phyloP scores from a whole-genome alignment of 768 basidiomycete genomes.

The Phanerochaete sordida region DNA sequence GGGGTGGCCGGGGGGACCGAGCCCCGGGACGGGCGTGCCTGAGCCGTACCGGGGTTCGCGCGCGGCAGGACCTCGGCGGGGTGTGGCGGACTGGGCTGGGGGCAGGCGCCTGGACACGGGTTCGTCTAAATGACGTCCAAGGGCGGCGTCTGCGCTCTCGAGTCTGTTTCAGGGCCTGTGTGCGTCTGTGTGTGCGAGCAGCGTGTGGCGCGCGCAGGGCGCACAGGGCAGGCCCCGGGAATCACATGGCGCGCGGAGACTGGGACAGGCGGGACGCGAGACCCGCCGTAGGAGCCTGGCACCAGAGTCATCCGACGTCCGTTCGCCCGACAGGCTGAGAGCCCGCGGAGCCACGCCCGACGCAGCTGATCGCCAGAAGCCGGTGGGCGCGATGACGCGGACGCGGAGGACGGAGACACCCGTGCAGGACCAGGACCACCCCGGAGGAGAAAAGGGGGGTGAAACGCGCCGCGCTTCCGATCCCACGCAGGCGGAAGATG shows the following conservation, averaged over 20 bases:
- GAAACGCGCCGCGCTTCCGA: not conserved
- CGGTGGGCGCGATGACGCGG: not conserved
- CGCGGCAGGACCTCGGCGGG: slow-evolving; percentile 1
- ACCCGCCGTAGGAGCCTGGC: not conserved
- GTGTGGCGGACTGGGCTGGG: not conserved
- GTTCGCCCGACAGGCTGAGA: too few relatives aligned
- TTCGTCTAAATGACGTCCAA: not conserved
- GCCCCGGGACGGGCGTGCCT: not conserved
- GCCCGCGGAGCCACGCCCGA: not conserved
- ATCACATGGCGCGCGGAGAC: not conserved
- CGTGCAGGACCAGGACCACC: not conserved
- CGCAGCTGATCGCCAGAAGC: not conserved
- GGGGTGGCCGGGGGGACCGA: slow-evolving; percentile 2
- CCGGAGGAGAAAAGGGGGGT: not conserved
- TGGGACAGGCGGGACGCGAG: not conserved
- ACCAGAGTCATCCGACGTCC: not conserved
- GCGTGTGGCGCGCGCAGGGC: too few relatives aligned
- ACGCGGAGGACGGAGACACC: not conserved
- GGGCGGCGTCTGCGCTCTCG: not conserved
- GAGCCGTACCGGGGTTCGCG: not conserved
- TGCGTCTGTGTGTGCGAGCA: not conserved
- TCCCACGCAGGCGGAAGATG: not conserved
- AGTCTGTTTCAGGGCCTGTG: not conserved
- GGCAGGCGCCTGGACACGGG: not conserved
- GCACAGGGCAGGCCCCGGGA: not conserved